Conservation (phyloP, 2,329 filamentous ascomycete genomes). For the Arthrobotrys iridis region DNA sequence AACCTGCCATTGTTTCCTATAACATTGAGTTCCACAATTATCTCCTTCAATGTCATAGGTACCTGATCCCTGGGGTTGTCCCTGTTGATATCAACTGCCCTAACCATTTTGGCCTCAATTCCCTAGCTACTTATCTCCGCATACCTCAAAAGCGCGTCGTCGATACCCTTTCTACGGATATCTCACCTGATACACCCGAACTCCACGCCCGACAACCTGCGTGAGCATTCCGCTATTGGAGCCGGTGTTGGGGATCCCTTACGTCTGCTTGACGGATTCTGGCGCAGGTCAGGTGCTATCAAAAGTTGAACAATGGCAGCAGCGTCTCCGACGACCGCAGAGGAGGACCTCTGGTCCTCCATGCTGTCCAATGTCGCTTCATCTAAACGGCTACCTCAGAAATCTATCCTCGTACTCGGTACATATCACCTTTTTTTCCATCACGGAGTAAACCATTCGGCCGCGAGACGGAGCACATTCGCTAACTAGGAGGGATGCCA, state of each 20-base stretch:
- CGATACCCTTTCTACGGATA: slow-evolving; percentile 17
- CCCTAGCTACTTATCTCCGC: slow-evolving; percentile 20
- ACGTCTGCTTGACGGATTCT: not conserved
- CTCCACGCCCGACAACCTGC: slow-evolving; percentile 7
- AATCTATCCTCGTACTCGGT: slow-evolving; percentile 89
- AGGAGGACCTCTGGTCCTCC: slow-evolving; percentile 89
- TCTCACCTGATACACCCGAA: slow-evolving; percentile 9
- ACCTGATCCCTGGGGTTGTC: slow-evolving; percentile 6
- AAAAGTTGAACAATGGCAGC: slow-evolving; percentile 30
- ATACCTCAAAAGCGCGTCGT: slow-evolving; percentile 14
- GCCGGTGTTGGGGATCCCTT: not conserved
- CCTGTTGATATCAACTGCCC: slow-evolving; percentile 6
- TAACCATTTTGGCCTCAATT: slow-evolving; percentile 28
- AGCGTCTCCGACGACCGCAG: slow-evolving; percentile 22
- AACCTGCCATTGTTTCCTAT: slow-evolving; percentile 4
- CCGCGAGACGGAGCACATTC: slow-evolving; percentile 82
- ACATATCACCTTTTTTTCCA: slow-evolving; percentile 59
- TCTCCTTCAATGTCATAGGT: slow-evolving; percentile 14
- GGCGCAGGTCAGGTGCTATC: not conserved
- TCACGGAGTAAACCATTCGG: slow-evolving; percentile 74
- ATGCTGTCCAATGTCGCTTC: slow-evolving; percentile 91
- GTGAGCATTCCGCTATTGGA: slow-evolving; percentile 1
- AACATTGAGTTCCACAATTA: not conserved
- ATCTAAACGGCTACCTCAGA: slow-evolving; percentile 88
- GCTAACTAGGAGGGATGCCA: slow-evolving; percentile 25